These are phyloP conservation scores for Echinosphaeria canescens DNA, from an alignment of 2,329 filamentous ascomycete species.

Conservation along the genomic window DNA sequence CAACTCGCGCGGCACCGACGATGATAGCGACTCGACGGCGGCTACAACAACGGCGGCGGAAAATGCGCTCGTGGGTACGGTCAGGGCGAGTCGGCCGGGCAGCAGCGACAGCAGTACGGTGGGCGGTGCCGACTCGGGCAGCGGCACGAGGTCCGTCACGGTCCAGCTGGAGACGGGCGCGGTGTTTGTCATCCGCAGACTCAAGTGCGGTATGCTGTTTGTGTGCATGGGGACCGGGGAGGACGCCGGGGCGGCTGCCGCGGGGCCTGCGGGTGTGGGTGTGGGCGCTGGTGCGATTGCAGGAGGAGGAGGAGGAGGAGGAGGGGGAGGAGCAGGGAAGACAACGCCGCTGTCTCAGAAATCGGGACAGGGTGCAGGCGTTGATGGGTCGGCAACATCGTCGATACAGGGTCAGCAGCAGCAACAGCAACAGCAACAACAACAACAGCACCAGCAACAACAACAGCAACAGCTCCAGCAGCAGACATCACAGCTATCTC, in stretches of 20 bases:
- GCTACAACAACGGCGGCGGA: slow-evolving; percentile 9
- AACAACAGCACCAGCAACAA: background rate
- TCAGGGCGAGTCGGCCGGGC: slow-evolving; percentile 2
- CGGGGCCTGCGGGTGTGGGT: too few relatives aligned
- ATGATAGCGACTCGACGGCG: too few relatives aligned
- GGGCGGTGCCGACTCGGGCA: slow-evolving; percentile 4
- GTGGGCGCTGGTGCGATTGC: too few relatives aligned
- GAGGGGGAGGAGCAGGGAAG: too few relatives aligned
- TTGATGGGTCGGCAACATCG: too few relatives aligned
- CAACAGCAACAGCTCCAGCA: background rate
- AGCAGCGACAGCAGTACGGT: background rate
- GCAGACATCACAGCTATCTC: slow-evolving; percentile 2
- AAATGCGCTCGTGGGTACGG: slow-evolving; percentile 2
- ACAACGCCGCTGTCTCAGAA: too few relatives aligned
- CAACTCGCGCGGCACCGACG: slow-evolving; percentile 4
- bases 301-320: too few relatives aligned
- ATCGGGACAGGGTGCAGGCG: too few relatives aligned
- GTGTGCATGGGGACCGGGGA: slow-evolving; percentile 28
- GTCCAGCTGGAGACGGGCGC: slow-evolving; percentile 32
- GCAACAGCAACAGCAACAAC: slow-evolving; percentile 1
- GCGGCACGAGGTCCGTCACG: slow-evolving; percentile 17
- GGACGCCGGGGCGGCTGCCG: background rate
- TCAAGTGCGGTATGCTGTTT: slow-evolving; percentile 38
- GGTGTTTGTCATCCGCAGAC: slow-evolving; percentile 33
- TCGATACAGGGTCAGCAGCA: background rate